These are phyloP conservation scores for Tylopilus vinaceipallidus DNA, from an alignment of 768 basidiomycete genomes.

Conservation along the genomic window DNA sequence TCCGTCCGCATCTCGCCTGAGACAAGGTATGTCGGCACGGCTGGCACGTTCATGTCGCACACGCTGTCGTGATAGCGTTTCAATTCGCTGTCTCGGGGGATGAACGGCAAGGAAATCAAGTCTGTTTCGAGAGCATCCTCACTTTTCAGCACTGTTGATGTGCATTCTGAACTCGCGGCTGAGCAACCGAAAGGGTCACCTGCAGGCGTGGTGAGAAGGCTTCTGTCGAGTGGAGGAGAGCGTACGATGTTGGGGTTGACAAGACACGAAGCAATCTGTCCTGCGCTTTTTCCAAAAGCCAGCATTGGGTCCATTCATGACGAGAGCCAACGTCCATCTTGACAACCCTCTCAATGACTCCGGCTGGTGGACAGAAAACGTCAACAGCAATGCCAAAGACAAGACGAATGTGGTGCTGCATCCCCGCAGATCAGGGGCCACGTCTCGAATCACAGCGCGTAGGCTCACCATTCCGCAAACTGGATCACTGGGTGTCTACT, in stretches of 20 bases:
- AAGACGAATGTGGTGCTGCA: slow-evolving; percentile 56
- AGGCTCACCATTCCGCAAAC: slow-evolving; percentile 53
- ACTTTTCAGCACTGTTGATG: too few relatives aligned
- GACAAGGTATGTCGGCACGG: too few relatives aligned
- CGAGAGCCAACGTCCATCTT: slow-evolving; percentile 66
- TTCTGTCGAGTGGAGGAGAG: too few relatives aligned
- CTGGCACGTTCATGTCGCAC: too few relatives aligned
- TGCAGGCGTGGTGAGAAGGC: too few relatives aligned
- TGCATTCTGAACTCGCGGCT: too few relatives aligned
- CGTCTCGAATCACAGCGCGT: neutral
- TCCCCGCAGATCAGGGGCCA: slow-evolving; percentile 11
- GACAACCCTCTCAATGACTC: slow-evolving; percentile 70
- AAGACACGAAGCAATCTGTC: slow-evolving; percentile 6
- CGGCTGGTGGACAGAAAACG: slow-evolving; percentile 59
- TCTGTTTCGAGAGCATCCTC: too few relatives aligned
- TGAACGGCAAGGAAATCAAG: too few relatives aligned
- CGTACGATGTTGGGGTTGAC: neutral
- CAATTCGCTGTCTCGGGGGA: too few relatives aligned
- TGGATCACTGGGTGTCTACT: slow-evolving; percentile 40
- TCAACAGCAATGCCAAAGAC: slow-evolving; percentile 65
- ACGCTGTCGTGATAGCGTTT: too few relatives aligned
- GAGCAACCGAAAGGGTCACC: too few relatives aligned
- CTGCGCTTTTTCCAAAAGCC: slow-evolving; percentile 48
- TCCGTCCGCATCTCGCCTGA: too few relatives aligned
- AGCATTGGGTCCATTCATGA: slow-evolving; percentile 58